Percentiles rank a stretch among this genome's conserved stretches.
These are phyloP conservation scores for Trypanosomatidae sp. DNA, from an alignment of 208 protist species.

Conservation along the genomic window DNA sequence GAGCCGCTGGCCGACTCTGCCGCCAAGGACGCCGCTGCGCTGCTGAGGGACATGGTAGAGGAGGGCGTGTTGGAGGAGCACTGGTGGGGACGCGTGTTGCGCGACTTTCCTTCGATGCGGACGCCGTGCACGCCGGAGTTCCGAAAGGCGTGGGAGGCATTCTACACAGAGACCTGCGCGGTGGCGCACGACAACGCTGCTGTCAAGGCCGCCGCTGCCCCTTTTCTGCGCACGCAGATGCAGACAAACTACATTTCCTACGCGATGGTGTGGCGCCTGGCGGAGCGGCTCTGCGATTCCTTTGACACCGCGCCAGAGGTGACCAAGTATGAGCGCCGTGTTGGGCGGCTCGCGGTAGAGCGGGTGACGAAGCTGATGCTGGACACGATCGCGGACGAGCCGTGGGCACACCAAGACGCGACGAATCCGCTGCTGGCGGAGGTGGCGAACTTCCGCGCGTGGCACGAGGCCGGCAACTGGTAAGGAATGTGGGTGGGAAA, in stretches of 20 bases:
- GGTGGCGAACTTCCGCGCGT: constrained; percentile 81
- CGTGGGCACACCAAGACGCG: constrained; percentile 72
- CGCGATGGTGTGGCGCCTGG: constrained; percentile 85
- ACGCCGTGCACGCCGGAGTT: constrained; percentile 67
- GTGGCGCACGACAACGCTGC: constrained; percentile 77
- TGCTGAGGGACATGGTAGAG: constrained; percentile 56
- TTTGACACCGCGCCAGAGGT: constrained; percentile 37
- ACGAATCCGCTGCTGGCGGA: constrained; percentile 78
- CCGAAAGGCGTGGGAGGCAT: constrained; percentile 57
- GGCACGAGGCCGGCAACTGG: constrained; percentile 89
- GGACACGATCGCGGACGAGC: constrained; percentile 85
- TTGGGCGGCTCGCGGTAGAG: constrained; percentile 60
- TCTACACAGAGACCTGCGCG: constrained; percentile 60
- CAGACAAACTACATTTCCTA: constrained; percentile 80
- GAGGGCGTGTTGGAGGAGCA: constrained; percentile 44
- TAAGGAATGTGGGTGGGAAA: constrained; percentile 21
- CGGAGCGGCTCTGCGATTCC: constrained; percentile 71
- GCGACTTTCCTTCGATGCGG: constrained; percentile 77
- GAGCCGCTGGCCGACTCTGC: constrained; percentile 44
- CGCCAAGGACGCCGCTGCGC: constrained; percentile 35
- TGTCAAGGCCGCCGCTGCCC: constrained; percentile 47
- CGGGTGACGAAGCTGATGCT: constrained; percentile 87
- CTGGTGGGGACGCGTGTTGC: constrained; percentile 78
- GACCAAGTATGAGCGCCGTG: constrained; percentile 49
- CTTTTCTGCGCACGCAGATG: constrained; percentile 80